These are phyloP conservation scores for Verbena officinalis DNA, from an alignment of 257 asterid genomes.

Conservation along the genomic window DNA sequence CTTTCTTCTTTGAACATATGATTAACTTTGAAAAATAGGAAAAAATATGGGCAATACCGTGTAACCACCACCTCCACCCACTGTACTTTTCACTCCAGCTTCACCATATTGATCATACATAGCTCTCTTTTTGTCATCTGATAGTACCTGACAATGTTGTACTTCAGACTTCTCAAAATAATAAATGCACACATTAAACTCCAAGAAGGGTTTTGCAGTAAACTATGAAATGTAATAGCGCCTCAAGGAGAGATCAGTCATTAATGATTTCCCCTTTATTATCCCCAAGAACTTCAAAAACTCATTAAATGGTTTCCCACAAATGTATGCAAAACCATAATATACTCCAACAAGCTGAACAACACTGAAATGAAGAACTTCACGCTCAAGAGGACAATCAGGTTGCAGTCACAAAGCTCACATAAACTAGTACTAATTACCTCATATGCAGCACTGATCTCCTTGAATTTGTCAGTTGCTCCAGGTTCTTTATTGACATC, in stretches of 20 bases:
- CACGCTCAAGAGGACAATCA: conserved; percentile 16
- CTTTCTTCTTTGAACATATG: conserved; percentile 20
- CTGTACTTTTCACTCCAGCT: conserved; percentile 88
- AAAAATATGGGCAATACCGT: conserved; percentile 56
- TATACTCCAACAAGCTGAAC: conserved; percentile 19
- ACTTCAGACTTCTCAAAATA: conserved; percentile 45
- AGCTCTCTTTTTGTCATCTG: conserved; percentile 98
- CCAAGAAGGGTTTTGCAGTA: conserved; percentile 8
- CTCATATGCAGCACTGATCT: conserved; percentile 98
- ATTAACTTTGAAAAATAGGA: conserved; percentile 5
- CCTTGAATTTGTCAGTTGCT: conserved; percentile 95
- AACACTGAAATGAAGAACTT: not conserved
- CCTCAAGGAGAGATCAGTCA: conserved; percentile 22
- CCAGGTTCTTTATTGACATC: conserved; percentile 97
- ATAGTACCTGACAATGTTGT: conserved; percentile 83
- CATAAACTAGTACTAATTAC: conserved; percentile 31
- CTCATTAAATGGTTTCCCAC: not conserved
- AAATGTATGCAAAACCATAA: not conserved
- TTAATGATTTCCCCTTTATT: not conserved
- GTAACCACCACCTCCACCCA: conserved; percentile 89
- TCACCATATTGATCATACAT: conserved; percentile 96
- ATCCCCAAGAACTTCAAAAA: conserved; percentile 3
- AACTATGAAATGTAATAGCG: not conserved
- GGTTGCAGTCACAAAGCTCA: conserved; percentile 9
- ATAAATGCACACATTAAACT: conserved; percentile 8